Percentiles rank a stretch among this genome's conserved stretches.
Evolutionary conservation across 1,284 basidiomycete species (phyloP).

Genomic region (Amylostereum areolatum): DNA sequence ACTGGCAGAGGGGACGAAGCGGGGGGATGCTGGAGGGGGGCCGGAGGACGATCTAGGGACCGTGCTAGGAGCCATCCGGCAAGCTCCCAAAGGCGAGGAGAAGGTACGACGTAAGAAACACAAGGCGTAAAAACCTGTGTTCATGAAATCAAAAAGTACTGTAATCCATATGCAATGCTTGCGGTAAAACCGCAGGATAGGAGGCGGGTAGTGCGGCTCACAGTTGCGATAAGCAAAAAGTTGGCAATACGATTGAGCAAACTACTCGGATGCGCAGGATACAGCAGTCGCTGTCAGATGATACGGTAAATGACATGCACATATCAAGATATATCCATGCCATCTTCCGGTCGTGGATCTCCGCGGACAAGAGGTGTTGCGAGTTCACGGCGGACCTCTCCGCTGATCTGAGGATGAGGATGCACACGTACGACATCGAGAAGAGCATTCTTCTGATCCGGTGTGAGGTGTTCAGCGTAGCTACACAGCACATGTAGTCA

Average conservation of each 20-base stretch:
- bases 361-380: constrained; percentile 69
- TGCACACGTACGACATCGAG: constrained; percentile 88
- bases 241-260: no score
- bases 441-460: constrained; percentile 97
- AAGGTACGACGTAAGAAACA: constrained; percentile 19
- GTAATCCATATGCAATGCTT: background rate
- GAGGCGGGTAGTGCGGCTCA: no score
- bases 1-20: constrained; percentile 6
- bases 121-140: background rate
- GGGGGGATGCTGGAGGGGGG: constrained; percentile 1
- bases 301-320: background rate
- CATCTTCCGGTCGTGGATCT: constrained; percentile 55
- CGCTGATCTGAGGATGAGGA: constrained; percentile 84
- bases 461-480: constrained; percentile 94
- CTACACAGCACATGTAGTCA: constrained; percentile 31
- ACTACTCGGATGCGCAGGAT: no score
- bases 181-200: no score
- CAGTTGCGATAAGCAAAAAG: no score
- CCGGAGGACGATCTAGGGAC: constrained; percentile 23
- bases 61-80: constrained; percentile 38
- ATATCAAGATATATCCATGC: constrained; percentile 44
- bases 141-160: background rate
- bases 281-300: no score
- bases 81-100: constrained; percentile 33
- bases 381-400: constrained; percentile 87